Conservation (phyloP, 495 filamentous ascomycete species). For the Hyaloscypha bicolor region DNA sequence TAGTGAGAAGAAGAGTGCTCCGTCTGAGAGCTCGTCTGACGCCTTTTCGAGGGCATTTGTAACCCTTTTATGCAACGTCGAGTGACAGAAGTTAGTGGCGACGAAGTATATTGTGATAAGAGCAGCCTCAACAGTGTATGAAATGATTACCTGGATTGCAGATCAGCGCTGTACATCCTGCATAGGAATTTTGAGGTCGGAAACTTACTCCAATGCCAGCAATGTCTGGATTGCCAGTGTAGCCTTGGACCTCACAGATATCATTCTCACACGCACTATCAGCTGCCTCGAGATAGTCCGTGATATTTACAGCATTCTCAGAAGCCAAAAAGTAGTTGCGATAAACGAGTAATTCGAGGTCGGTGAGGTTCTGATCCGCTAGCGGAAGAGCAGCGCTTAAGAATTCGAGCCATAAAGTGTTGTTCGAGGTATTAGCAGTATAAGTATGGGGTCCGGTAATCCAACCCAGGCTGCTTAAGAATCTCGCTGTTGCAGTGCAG, state of each 20-base stretch:
- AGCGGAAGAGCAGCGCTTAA: conserved; percentile 7
- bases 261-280: conserved; percentile 9
- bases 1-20: conserved; percentile 15
- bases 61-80: not conserved
- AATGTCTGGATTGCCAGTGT: conserved; percentile 21
- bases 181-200: not conserved
- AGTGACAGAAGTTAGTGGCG: not conserved
- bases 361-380: conserved; percentile 5
- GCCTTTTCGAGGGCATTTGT: not conserved
- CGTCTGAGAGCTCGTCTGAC: conserved; percentile 7
- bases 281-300: conserved; percentile 5
- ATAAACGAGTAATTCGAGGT: conserved; percentile 18
- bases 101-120: conserved; percentile 13
- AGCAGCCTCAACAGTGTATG: conserved; percentile 9
- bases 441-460: conserved; percentile 10
- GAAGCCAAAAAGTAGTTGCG: conserved; percentile 15
- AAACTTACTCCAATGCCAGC: conserved; percentile 16
- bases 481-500: conserved; percentile 10
- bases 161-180: conserved; percentile 1
- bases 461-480: conserved; percentile 16
- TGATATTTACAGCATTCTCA: conserved; percentile 9
- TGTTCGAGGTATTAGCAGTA: conserved; percentile 6
- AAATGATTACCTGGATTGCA: conserved; percentile 4
- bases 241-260: conserved; percentile 16
- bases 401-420: conserved; percentile 14